Evolutionary conservation across 2,329 filamentous ascomycete genomes (phyloP).

Genomic region (Neofusicoccum umdonicola): DNA sequence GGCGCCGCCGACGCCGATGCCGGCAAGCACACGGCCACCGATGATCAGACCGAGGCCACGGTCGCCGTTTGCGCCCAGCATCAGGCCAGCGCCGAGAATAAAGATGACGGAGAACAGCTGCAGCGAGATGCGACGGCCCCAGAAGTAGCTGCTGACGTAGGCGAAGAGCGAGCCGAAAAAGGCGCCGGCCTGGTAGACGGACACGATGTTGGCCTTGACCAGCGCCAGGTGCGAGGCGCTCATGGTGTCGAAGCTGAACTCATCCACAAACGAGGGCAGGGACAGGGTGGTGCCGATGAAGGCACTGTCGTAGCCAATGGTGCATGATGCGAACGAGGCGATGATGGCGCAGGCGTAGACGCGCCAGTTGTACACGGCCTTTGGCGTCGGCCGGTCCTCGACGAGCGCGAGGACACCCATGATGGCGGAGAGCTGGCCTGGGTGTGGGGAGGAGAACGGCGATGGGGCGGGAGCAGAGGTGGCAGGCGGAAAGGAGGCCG

Average conservation of each 20-base stretch:
- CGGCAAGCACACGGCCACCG: slow-evolving; percentile 57
- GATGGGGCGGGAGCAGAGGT: background rate
- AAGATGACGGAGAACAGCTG: slow-evolving; percentile 63
- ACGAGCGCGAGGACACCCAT: slow-evolving; percentile 38
- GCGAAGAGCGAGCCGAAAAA: slow-evolving; percentile 77
- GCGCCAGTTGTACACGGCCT: slow-evolving; percentile 59
- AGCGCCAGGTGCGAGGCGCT: slow-evolving; percentile 51
- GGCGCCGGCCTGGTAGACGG: slow-evolving; percentile 76
- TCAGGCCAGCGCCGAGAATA: slow-evolving; percentile 67
- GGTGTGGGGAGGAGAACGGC: background rate
- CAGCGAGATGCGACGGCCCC: slow-evolving; percentile 66
- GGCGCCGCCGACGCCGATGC: slow-evolving; percentile 56
- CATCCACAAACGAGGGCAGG: slow-evolving; percentile 64
- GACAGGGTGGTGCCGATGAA: slow-evolving; percentile 77
- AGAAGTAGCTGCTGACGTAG: slow-evolving; percentile 64
- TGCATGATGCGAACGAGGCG: slow-evolving; percentile 57
- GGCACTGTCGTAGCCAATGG: slow-evolving; percentile 66
- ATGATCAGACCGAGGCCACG: slow-evolving; percentile 56
- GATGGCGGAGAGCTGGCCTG: slow-evolving; percentile 4
- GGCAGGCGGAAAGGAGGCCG: background rate
- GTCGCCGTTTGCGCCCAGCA: slow-evolving; percentile 57
- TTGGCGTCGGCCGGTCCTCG: slow-evolving; percentile 52
- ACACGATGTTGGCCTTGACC: slow-evolving; percentile 73
- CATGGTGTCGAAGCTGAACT: slow-evolving; percentile 64
- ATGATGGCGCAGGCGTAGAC: slow-evolving; percentile 56